Percentiles rank a stretch among this genome's conserved stretches.
Conservation (phyloP, 352 stramenopile species). For the Phytophthora citricola region DNA sequence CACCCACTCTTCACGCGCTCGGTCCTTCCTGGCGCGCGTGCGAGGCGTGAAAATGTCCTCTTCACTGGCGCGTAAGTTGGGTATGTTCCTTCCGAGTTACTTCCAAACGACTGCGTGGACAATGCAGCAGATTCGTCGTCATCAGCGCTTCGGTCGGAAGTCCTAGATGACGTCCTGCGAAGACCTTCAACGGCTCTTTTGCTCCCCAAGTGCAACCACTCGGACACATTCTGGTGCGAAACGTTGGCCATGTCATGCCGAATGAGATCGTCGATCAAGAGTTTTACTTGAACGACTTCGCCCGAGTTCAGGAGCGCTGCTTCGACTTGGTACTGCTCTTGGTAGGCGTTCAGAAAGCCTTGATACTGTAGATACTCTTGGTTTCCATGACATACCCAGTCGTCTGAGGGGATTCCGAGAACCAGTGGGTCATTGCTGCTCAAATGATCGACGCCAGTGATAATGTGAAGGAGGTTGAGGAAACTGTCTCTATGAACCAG, state of each 20-base stretch:
- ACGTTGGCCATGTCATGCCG: slow-evolving; percentile 25
- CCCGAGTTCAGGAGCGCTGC: slow-evolving; percentile 8
- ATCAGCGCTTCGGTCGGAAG: neutral
- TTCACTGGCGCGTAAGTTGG: slow-evolving; percentile 8
- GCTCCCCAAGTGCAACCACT: slow-evolving; percentile 32
- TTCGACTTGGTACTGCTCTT: slow-evolving; percentile 12
- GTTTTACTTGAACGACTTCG: slow-evolving; percentile 25
- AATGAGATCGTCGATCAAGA: slow-evolving; percentile 35
- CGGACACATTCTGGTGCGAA: slow-evolving; percentile 25
- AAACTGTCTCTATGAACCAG: slow-evolving; percentile 38
- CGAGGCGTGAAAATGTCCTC: slow-evolving; percentile 23
- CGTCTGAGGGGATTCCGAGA: slow-evolving; percentile 19
- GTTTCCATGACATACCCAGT: slow-evolving; percentile 25
- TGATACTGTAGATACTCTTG: slow-evolving; percentile 35
- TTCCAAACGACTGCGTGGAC: slow-evolving; percentile 4
- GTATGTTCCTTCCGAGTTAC: neutral
- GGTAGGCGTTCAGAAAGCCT: slow-evolving; percentile 28
- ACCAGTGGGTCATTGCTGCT: slow-evolving; percentile 7
- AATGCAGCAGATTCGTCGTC: neutral
- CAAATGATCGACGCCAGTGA: slow-evolving; percentile 28
- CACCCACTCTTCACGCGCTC: slow-evolving; percentile 42
- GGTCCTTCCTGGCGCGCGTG: slow-evolving; percentile 29
- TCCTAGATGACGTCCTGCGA: neutral
- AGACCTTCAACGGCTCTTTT: slow-evolving; percentile 23
- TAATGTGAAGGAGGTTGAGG: slow-evolving; percentile 32